Conservation (phyloP, 2,329 filamentous ascomycete genomes). For the Sordariomycetes sp. region DNA sequence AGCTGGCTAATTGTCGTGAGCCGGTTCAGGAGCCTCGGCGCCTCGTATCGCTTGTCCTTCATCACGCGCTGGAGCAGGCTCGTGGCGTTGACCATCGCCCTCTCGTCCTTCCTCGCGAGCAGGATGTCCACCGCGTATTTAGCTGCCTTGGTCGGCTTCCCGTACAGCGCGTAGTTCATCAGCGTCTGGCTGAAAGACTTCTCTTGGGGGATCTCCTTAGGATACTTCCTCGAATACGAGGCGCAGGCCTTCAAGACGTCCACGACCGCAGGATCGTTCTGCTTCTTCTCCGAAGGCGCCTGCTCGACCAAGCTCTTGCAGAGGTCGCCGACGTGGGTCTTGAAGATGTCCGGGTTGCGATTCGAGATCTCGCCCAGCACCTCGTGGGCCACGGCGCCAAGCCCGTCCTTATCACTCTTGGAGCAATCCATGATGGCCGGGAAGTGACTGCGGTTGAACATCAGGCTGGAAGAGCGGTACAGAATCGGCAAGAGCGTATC, state of each 20-base stretch:
- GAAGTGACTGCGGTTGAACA: conserved; percentile 92
- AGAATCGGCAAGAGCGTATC: conserved; percentile 76
- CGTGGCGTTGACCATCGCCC: conserved; percentile 70
- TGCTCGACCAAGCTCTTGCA: conserved; percentile 78
- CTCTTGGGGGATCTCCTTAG: conserved; percentile 71
- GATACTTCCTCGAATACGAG: conserved; percentile 78
- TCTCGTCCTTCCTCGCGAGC: conserved; percentile 62
- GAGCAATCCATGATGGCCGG: conserved; percentile 82
- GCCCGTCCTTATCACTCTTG: conserved; percentile 67
- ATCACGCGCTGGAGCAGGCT: conserved; percentile 71
- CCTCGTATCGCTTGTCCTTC: conserved; percentile 62
- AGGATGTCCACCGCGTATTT: conserved; percentile 93
- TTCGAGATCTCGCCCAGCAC: conserved; percentile 87
- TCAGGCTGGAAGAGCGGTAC: conserved; percentile 71
- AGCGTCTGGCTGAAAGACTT: conserved; percentile 73
- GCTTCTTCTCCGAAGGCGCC: conserved; percentile 57
- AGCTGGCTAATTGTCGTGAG: conserved; percentile 64
- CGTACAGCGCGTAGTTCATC: conserved; percentile 72
- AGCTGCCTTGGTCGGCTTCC: conserved; percentile 68
- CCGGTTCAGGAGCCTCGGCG: conserved; percentile 64
- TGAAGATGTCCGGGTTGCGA: conserved; percentile 80
- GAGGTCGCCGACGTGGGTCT: conserved; percentile 82
- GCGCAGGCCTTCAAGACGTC: conserved; percentile 91
- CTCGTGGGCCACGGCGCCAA: conserved; percentile 74
- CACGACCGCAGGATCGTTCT: conserved; percentile 65